These are phyloP conservation scores for Quambalaria eucalypti DNA, from an alignment of 1,284 basidiomycete genomes.

Conservation along the genomic window DNA sequence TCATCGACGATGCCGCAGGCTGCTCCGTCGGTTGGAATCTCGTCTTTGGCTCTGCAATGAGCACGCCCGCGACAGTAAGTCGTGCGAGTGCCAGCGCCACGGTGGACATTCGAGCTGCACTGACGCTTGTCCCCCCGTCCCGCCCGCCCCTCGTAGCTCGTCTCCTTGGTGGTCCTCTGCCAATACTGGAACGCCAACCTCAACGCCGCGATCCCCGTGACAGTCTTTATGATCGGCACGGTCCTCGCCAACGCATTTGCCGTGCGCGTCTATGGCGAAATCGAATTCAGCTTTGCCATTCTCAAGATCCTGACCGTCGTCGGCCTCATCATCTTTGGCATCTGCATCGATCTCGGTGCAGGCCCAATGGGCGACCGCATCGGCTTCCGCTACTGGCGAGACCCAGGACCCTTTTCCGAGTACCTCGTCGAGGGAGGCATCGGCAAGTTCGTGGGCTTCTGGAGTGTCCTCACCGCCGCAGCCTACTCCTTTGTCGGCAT, in stretches of 20 bases:
- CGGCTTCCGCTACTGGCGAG: constrained; percentile 41
- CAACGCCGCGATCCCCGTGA: not conserved
- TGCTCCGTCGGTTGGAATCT: constrained; percentile 16
- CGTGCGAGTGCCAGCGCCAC: constrained; percentile 12
- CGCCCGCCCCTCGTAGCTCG: constrained; percentile 67
- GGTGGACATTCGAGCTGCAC: not conserved
- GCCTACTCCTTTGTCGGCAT: constrained; percentile 72
- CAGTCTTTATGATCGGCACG: constrained; percentile 5
- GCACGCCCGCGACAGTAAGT: not conserved
- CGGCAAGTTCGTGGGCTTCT: constrained; percentile 40
- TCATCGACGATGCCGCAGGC: constrained; percentile 13
- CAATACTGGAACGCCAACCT: constrained; percentile 20
- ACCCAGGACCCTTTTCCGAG: constrained; percentile 32
- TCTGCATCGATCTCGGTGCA: constrained; percentile 9
- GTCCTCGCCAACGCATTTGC: constrained; percentile 46
- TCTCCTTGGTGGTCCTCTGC: constrained; percentile 53
- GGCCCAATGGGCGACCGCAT: constrained; percentile 49
- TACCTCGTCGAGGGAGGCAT: constrained; percentile 19
- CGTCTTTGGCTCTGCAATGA: not conserved
- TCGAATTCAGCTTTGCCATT: constrained; percentile 52
- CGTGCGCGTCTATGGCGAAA: constrained; percentile 58
- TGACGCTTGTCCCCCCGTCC: constrained; percentile 51
- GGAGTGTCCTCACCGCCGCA: constrained; percentile 49
- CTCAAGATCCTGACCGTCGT: constrained; percentile 15
- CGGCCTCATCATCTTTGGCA: constrained; percentile 10